Conservation (phyloP, 2,329 filamentous ascomycete genomes). For the Grosmannia penicillata region DNA sequence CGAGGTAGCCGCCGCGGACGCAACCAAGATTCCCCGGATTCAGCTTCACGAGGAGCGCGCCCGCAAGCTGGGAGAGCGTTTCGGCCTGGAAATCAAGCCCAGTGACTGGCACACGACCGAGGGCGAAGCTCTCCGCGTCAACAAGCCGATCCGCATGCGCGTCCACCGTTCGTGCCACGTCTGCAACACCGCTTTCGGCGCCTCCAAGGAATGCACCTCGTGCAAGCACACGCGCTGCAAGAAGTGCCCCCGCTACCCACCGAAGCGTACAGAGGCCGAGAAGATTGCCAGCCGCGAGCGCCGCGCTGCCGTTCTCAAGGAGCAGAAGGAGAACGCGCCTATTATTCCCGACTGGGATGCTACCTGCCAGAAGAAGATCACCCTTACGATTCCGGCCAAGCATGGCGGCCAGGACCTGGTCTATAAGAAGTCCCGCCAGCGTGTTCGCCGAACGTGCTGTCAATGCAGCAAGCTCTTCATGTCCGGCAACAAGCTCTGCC, state of each 20-base stretch:
- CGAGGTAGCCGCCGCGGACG: background rate
- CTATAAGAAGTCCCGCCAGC: constrained; percentile 56
- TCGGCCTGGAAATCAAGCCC: constrained; percentile 39
- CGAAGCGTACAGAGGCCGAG: constrained; percentile 44
- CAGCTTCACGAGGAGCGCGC: constrained; percentile 42
- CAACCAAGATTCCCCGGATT: constrained; percentile 26
- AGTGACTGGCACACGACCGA: constrained; percentile 36
- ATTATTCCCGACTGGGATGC: constrained; percentile 34
- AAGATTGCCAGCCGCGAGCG: constrained; percentile 35
- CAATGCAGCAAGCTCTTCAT: constrained; percentile 52
- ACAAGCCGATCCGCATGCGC: constrained; percentile 66
- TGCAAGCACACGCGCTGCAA: constrained; percentile 74
- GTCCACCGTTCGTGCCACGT: constrained; percentile 68
- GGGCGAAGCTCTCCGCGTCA: constrained; percentile 46
- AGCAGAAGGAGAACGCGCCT: constrained; percentile 40
- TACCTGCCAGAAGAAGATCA: constrained; percentile 19
- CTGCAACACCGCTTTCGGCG: constrained; percentile 61
- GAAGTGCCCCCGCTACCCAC: constrained; percentile 62
- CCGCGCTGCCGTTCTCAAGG: constrained; percentile 34
- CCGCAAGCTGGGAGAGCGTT: constrained; percentile 38
- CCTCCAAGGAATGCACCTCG: constrained; percentile 55
- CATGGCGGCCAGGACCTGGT: constrained; percentile 56
- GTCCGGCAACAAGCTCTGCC: constrained; percentile 45
- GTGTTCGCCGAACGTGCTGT: constrained; percentile 64
- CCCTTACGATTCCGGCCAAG: constrained; percentile 49